phyloP scores from a whole-genome alignment of 495 filamentous ascomycete genomes.

The Xylaria flabelliformis region DNA sequence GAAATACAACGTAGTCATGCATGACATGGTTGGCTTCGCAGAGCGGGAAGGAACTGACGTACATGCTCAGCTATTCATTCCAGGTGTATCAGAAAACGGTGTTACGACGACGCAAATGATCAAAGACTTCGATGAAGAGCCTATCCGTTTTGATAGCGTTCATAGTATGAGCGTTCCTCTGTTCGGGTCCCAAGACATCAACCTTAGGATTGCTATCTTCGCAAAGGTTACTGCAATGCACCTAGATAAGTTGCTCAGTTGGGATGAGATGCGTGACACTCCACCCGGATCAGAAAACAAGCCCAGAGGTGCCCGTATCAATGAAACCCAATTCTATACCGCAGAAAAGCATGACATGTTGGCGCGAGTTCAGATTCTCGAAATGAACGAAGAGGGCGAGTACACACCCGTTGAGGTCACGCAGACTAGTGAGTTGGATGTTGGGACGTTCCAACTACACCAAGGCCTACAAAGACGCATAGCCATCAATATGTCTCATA shows the following conservation, averaged over 20 bases:
- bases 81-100: slow-evolving; percentile 89
- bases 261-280: slow-evolving; percentile 96
- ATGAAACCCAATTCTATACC: slow-evolving; percentile 88
- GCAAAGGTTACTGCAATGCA: slow-evolving; percentile 92
- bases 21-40: slow-evolving; percentile 93
- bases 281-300: slow-evolving; percentile 59
- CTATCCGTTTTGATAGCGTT: slow-evolving; percentile 93
- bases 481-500: slow-evolving; percentile 83
- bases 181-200: slow-evolving; percentile 73
- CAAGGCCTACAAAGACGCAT: slow-evolving; percentile 93
- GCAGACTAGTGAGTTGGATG: slow-evolving; percentile 80
- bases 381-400: slow-evolving; percentile 87
- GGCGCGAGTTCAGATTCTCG: slow-evolving; percentile 82
- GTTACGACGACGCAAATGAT: slow-evolving; percentile 96
- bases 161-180: slow-evolving; percentile 99
- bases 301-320: slow-evolving; percentile 73
- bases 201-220: slow-evolving; percentile 89
- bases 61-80: slow-evolving; percentile 94
- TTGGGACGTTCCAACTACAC: slow-evolving; percentile 90
- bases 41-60: slow-evolving; percentile 96
- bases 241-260: slow-evolving; percentile 95
- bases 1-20: slow-evolving; percentile 99
- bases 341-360: slow-evolving; percentile 96
- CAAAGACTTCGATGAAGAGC: slow-evolving; percentile 91
- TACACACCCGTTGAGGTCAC: slow-evolving; percentile 93